Conservation (phyloP, 352 stramenopile species). For the Thalassiosira livingstoniorum region DNA sequence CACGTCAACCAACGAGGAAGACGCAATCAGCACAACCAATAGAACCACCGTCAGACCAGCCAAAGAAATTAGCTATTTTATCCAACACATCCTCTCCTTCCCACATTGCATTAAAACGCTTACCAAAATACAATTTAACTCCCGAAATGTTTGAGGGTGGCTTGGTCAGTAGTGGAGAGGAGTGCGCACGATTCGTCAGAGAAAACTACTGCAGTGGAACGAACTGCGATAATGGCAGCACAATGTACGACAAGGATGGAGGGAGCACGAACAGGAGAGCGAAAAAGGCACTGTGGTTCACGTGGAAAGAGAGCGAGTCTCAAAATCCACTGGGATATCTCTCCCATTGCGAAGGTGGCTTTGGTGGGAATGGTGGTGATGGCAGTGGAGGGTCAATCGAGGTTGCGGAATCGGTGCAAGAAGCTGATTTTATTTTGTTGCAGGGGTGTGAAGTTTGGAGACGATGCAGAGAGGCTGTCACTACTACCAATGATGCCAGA, state of each 20-base stretch:
- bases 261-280: no score
- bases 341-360: slow-evolving; percentile 49
- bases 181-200: slow-evolving; percentile 57
- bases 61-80: slow-evolving; percentile 89
- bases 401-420: slow-evolving; percentile 49
- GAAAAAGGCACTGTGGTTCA: slow-evolving; percentile 72
- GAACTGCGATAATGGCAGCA: not conserved
- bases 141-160: slow-evolving; percentile 73
- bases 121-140: slow-evolving; percentile 87
- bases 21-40: not conserved
- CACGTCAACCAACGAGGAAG: slow-evolving; percentile 15
- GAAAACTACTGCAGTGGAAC: slow-evolving; percentile 33
- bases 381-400: slow-evolving; percentile 33
- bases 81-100: slow-evolving; percentile 90
- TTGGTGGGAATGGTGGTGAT: not conserved
- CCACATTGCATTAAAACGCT: slow-evolving; percentile 67
- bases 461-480: slow-evolving; percentile 23
- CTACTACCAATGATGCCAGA: no score
- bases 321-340: slow-evolving; percentile 63
- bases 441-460: slow-evolving; percentile 67
- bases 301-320: slow-evolving; percentile 58
- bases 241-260: no score
- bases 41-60: not conserved
- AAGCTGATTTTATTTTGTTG: slow-evolving; percentile 72
- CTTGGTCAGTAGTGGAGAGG: slow-evolving; percentile 71